Evolutionary conservation across 257 asterid genomes (phyloP).

Genomic region (Rauvolfia tetraphylla): DNA sequence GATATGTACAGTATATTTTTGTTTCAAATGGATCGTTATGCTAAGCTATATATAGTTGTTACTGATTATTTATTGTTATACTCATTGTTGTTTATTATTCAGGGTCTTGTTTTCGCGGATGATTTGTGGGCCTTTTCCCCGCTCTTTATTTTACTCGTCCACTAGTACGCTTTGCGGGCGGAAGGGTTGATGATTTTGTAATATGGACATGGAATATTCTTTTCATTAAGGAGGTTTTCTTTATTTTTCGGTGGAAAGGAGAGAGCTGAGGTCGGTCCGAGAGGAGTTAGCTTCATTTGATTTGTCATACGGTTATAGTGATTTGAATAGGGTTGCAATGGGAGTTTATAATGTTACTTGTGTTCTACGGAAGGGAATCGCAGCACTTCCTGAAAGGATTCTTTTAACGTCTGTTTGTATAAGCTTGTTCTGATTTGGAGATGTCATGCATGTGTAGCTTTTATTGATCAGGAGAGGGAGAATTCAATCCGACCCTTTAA

Average conservation of each 20-base stretch:
- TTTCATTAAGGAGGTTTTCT: neutral
- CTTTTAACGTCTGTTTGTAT: no score
- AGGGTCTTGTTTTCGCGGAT: conserved; percentile 9
- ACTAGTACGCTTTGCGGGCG: neutral
- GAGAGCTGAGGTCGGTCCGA: no score
- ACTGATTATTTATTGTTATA: conserved; percentile 30
- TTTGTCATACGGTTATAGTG: no score
- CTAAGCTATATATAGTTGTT: conserved; percentile 29
- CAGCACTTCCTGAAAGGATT: no score
- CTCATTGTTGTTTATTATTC: conserved; percentile 19
- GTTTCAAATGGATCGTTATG: conserved; percentile 22
- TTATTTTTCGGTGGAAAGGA: neutral
- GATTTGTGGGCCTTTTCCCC: neutral
- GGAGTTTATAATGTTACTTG: no score
- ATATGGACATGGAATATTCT: conserved; percentile 3
- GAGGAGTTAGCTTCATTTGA: neutral
- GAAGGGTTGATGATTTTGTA: conserved; percentile 12
- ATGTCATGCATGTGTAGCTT: no score
- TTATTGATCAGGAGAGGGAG: no score
- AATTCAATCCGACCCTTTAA: no score
- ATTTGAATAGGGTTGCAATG: no score
- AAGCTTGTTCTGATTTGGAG: no score
- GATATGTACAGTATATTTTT: conserved; percentile 26
- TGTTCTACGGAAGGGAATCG: no score
- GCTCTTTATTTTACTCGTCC: neutral